Base-by-base conservation (phyloP, 805 yeast species). In the Cyberlindnera euphorbiae region DNA sequence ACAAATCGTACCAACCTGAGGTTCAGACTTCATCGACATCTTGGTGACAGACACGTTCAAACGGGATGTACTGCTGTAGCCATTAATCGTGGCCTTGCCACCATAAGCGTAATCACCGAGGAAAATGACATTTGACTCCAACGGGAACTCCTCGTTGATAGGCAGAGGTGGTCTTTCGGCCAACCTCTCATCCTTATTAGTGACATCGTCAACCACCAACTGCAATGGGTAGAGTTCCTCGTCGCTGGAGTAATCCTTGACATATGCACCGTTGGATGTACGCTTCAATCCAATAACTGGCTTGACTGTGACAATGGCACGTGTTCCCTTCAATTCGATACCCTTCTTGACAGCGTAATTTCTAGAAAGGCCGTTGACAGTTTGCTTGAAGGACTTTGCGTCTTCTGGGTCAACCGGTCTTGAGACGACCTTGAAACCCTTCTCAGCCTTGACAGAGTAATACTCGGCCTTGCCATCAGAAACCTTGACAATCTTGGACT, bases 21-120 rank as follows among this genome's bases (percentile, higher is more conserved):
- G 86, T 48, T 85, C 93, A 6, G 58, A 36, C 34, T 66, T 64
- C 9, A 58, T 56, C 4, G 66, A 55, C 27, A 70, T 65, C 42
- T 69, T 71, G 12, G 71, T 64, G 13, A 89, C 79, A 38, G 79
- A 72, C 22, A 75, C 43, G 15, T 67, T 65, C 39, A 82, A 60
- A 45, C 71, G 63, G 8, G 61, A 53, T 6, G 58, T 58, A 17
- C 68, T 66, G 21, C 66, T 67, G 51, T 81, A 75, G 0, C 84
- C 90, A 32, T 71, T 72, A 30, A 84, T 73, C 16, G 66, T 66
- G 5, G 87, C 85, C 29, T 83, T 78, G 5, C 86, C 74, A 36
- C 98, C 97, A 56, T 86, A 93, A 2, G 89, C 94, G 58, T 79
- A 77, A 18, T 80, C 86, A 32, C 97, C 95, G 42, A 93, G 66